Percentiles rank a stretch among this genome's conserved stretches.
phyloP scores from a whole-genome alignment of 2,329 filamentous ascomycete genomes.

The Chaetothyriales sp. region DNA sequence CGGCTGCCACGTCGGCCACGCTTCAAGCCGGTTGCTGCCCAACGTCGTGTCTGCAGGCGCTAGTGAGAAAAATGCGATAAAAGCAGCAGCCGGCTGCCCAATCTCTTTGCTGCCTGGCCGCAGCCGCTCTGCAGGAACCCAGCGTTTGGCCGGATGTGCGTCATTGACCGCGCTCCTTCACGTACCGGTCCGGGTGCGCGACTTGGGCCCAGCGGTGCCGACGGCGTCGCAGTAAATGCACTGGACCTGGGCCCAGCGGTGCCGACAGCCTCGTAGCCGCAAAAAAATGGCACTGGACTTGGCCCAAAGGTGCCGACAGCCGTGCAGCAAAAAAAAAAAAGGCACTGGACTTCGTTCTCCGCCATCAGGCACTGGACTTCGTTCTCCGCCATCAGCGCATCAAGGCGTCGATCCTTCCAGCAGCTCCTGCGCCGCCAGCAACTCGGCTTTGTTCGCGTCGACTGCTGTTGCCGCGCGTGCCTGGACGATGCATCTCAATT shows the following conservation, averaged over 20 bases:
- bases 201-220: too few species aligned
- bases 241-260: too few species aligned
- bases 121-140: neutral
- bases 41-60: neutral
- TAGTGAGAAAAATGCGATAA: neutral
- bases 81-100: neutral
- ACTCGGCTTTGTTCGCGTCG: constrained; percentile 26
- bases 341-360: too few species aligned
- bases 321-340: too few species aligned
- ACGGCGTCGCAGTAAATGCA: neutral
- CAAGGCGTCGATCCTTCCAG: constrained; percentile 21
- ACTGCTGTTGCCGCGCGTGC: constrained; percentile 21
- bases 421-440: constrained; percentile 30
- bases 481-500: constrained; percentile 26
- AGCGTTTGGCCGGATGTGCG: neutral
- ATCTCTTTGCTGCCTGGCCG: neutral
- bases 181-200: neutral
- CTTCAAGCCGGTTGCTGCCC: neutral
- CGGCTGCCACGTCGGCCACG: neutral
- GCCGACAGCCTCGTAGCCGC: too few species aligned
- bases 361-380: neutral
- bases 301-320: too few species aligned
- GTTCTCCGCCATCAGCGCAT: neutral
- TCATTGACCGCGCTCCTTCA: neutral
- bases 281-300: too few species aligned